Percentiles rank a stretch among this genome's conserved stretches.
These are phyloP conservation scores for Hypholoma fasciculare DNA, from an alignment of 768 basidiomycete species.

Conservation along the genomic window DNA sequence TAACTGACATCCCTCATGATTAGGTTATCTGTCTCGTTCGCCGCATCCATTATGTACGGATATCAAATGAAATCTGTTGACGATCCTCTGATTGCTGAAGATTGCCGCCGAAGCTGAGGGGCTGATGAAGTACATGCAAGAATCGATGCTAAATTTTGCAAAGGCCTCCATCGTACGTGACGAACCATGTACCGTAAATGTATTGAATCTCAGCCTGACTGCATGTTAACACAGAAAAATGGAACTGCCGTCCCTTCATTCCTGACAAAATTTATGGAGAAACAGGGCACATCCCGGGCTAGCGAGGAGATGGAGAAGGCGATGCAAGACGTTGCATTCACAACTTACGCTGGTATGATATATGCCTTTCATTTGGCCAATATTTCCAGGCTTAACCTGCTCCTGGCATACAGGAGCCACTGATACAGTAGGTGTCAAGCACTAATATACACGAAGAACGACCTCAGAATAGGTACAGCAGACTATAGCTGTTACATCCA, in stretches of 20 bases:
- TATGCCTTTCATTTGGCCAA: too few relatives aligned
- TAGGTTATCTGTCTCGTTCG: constrained; percentile 16
- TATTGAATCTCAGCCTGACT: background rate
- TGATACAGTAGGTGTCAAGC: background rate
- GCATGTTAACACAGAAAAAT: background rate
- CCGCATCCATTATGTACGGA: constrained; percentile 17
- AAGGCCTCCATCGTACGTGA: constrained; percentile 7
- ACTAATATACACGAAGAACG: background rate
- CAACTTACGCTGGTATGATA: background rate
- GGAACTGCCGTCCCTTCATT: background rate
- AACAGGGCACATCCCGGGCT: background rate
- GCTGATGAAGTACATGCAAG: background rate
- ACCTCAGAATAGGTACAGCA: background rate
- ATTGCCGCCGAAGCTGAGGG: background rate
- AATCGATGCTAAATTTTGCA: constrained; percentile 4
- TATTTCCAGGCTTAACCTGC: too few relatives aligned
- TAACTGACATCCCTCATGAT: background rate
- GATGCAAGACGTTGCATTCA: background rate
- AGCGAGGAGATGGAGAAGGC: background rate
- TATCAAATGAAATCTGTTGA: constrained; percentile 11
- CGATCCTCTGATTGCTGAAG: constrained; percentile 13
- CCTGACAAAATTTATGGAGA: background rate
- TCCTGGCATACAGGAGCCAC: background rate
- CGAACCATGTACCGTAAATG: background rate
- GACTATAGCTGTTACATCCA: background rate